Evolutionary conservation across 2,329 filamentous ascomycete genomes (phyloP).

Genomic region (Penicillium sp.): DNA sequence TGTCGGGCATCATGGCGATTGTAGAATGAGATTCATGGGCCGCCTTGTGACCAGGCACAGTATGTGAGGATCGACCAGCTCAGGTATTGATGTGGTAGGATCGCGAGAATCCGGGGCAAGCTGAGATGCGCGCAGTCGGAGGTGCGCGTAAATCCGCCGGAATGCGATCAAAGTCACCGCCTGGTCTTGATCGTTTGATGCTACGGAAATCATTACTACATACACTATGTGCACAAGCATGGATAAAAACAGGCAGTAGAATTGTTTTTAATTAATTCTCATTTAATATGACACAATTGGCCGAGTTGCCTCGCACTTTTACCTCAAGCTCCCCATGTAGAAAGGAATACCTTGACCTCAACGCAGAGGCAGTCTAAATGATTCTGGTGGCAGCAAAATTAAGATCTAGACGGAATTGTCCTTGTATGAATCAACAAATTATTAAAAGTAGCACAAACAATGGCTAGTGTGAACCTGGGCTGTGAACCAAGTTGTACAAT

Average conservation of each 20-base stretch:
- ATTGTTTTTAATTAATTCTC: not conserved
- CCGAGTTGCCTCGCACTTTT: not conserved
- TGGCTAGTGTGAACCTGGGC: not conserved
- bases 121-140: slow-evolving; percentile 7
- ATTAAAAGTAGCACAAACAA: not conserved
- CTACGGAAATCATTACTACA: not conserved
- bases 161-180: not conserved
- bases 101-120: slow-evolving; percentile 18
- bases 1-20: slow-evolving; percentile 37
- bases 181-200: not conserved
- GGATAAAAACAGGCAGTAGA: not conserved
- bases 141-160: not conserved
- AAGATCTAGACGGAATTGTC: not conserved
- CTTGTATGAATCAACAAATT: not conserved
- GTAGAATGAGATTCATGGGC: slow-evolving; percentile 12
- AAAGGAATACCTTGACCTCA: slow-evolving; percentile 2
- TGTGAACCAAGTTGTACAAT: not conserved
- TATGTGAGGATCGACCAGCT: not conserved
- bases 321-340: not conserved
- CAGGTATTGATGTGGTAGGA: not conserved
- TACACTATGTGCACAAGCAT: not conserved
- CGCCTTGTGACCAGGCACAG: not conserved
- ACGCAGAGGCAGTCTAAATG: not conserved
- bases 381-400: not conserved
- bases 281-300: not conserved